Percentiles rank a stretch among this genome's conserved stretches.
These are phyloP conservation scores for Saksenaea vasiformis DNA, from an alignment of 371 early-diverging fungal genomes.

Conservation along the genomic window DNA sequence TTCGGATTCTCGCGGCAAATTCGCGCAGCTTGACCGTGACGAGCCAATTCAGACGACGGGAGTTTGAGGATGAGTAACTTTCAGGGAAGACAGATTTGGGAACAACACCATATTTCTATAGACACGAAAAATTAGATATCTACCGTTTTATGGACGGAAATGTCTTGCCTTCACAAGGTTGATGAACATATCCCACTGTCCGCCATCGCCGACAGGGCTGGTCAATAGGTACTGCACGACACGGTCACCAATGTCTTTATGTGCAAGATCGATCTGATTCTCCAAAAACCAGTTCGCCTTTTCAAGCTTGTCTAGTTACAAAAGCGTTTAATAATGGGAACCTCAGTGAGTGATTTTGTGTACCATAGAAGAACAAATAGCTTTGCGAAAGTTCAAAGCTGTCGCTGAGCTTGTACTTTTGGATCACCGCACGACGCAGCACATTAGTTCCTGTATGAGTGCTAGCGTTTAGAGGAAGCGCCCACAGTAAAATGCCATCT, in stretches of 20 bases:
- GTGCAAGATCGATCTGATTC: conserved; percentile 70
- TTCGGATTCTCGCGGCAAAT: conserved; percentile 64
- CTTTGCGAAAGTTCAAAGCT: conserved; percentile 81
- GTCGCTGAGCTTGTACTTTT: conserved; percentile 65
- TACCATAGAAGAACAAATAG: conserved; percentile 82
- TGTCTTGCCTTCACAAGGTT: conserved; percentile 56
- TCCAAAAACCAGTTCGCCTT: conserved; percentile 85
- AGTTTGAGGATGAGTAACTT: conserved; percentile 64
- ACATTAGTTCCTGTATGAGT: conserved; percentile 35
- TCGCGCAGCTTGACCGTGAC: conserved; percentile 75
- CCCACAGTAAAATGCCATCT: conserved; percentile 16
- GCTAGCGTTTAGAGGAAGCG: not conserved
- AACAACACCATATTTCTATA: conserved; percentile 64
- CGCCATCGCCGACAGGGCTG: conserved; percentile 63
- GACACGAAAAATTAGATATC: not conserved
- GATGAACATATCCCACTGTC: conserved; percentile 86
- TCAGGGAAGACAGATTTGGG: conserved; percentile 79
- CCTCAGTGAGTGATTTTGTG: conserved; percentile 5
- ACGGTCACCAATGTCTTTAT: conserved; percentile 67
- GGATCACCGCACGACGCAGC: conserved; percentile 35
- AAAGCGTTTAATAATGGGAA: not conserved
- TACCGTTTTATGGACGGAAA: conserved; percentile 33
- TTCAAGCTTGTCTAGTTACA: conserved; percentile 63
- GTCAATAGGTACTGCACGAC: conserved; percentile 73
- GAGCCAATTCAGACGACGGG: conserved; percentile 61